These are phyloP conservation scores for Drechslera avenae DNA, from an alignment of 2,329 filamentous ascomycete species.

Conservation along the genomic window DNA sequence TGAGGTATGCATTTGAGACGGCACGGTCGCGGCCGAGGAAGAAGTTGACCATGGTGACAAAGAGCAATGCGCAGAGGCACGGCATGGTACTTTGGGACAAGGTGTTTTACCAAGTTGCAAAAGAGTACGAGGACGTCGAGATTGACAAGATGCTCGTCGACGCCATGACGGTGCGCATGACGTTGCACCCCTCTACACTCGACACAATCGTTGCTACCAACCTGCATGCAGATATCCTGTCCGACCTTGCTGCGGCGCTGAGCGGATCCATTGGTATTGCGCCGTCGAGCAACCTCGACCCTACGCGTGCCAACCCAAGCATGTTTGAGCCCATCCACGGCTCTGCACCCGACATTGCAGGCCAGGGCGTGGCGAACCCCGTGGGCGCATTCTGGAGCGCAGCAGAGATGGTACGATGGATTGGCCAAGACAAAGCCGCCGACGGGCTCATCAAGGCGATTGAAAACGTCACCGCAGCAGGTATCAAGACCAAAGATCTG, in stretches of 20 bases:
- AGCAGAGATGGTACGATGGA: constrained; percentile 69
- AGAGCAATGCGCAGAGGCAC: constrained; percentile 56
- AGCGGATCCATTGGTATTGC: constrained; percentile 72
- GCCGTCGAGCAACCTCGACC: constrained; percentile 69
- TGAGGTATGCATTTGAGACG: constrained; percentile 56
- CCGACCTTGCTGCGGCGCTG: constrained; percentile 69
- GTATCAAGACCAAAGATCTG: constrained; percentile 64
- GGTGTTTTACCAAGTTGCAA: constrained; percentile 53
- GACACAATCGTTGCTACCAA: constrained; percentile 58
- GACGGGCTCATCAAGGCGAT: constrained; percentile 63
- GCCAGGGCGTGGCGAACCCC: constrained; percentile 66
- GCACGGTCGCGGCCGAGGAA: constrained; percentile 51
- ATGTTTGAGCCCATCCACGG: constrained; percentile 70
- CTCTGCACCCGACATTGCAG: constrained; percentile 67
- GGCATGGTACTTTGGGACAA: constrained; percentile 58
- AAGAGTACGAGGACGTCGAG: constrained; percentile 53
- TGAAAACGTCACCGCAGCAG: constrained; percentile 63
- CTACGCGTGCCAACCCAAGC: constrained; percentile 61
- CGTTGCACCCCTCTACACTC: constrained; percentile 51
- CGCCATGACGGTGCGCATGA: constrained; percentile 57
- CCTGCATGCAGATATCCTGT: constrained; percentile 65
- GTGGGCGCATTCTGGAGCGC: constrained; percentile 72
- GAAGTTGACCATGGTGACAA: constrained; percentile 58
- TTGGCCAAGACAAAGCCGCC: constrained; percentile 64
- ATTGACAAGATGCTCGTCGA: constrained; percentile 58